phyloP scores from a whole-genome alignment of 1,284 basidiomycete species.

The Thecaphora thlaspeos region DNA sequence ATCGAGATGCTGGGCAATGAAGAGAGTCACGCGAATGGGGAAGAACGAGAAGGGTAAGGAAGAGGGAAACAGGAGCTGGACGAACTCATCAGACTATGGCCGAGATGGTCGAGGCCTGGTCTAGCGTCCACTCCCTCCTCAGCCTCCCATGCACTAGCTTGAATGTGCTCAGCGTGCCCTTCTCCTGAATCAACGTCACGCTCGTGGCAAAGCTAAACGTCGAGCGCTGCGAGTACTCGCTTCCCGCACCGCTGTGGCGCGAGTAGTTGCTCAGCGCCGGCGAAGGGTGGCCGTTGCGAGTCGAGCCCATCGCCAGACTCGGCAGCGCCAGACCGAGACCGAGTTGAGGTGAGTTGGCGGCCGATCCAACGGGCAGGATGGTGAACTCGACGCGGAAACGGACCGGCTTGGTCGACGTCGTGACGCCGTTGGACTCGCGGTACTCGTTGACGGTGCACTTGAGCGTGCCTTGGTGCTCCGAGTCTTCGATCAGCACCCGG shows the following conservation, averaged over 20 bases:
- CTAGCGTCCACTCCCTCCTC: constrained; percentile 68
- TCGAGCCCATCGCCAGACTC: constrained; percentile 14
- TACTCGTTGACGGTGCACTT: constrained; percentile 45
- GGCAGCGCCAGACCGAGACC: constrained; percentile 19
- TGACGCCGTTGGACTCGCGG: constrained; percentile 24
- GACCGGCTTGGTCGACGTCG: constrained; percentile 42
- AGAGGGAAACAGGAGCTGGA: no score
- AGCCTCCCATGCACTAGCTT: constrained; percentile 71
- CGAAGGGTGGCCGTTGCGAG: constrained; percentile 19
- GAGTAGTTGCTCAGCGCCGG: constrained; percentile 35
- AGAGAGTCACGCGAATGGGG: no score
- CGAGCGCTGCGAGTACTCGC: background rate
- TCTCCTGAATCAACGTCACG: constrained; percentile 78
- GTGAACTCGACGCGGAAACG: constrained; percentile 55
- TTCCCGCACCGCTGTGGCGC: constrained; percentile 7
- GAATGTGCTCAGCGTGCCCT: constrained; percentile 80
- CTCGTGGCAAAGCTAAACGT: constrained; percentile 60
- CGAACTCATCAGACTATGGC: background rate
- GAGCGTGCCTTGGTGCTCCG: constrained; percentile 42
- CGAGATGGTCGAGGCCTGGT: constrained; percentile 13
- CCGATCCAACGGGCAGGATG: constrained; percentile 45
- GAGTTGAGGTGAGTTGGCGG: constrained; percentile 20
- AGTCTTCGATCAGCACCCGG: constrained; percentile 67
- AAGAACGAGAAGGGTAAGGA: no score
- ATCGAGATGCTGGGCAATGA: no score